A percentile compares a stretch with the other conserved stretches of the same genome.
Conservation (phyloP, 257 asterid species). For the Verbena officinalis region DNA sequence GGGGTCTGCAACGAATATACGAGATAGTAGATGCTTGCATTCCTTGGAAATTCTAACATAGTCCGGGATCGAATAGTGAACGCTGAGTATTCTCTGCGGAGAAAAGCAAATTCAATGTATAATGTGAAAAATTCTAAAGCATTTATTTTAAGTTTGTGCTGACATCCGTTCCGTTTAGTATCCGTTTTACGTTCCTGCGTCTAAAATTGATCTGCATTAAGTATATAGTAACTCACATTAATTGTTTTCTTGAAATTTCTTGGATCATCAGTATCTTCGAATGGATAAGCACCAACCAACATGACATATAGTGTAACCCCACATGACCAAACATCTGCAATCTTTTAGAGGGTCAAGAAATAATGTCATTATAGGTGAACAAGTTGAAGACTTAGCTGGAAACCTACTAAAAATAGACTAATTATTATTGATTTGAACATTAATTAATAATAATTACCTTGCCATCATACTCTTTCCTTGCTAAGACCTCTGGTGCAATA, state of each 20-base stretch:
- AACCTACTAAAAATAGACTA: neutral
- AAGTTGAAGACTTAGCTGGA: neutral
- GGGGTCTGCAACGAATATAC: constrained; percentile 71
- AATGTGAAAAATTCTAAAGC: no score
- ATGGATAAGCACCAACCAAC: constrained; percentile 90
- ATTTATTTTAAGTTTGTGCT: no score
- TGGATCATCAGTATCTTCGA: constrained; percentile 85
- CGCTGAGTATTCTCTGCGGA: constrained; percentile 76
- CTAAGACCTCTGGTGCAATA: constrained; percentile 87
- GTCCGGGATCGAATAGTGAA: constrained; percentile 74
- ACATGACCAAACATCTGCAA: constrained; percentile 96
- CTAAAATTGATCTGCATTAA: no score
- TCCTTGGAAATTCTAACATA: constrained; percentile 75
- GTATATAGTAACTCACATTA: constrained; percentile 61
- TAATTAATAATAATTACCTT: constrained; percentile 47
- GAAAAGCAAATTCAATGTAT: neutral
- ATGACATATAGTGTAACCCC: constrained; percentile 90
- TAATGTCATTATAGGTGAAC: no score
- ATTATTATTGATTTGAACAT: no score
- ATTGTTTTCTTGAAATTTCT: constrained; percentile 83
- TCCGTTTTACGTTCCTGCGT: no score
- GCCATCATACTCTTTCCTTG: constrained; percentile 81
- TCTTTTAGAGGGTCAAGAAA: constrained; percentile 49
- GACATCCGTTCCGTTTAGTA: no score
- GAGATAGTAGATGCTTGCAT: constrained; percentile 71